phyloP scores from a whole-genome alignment of 768 basidiomycete genomes.

The Boletus sensibilis region DNA sequence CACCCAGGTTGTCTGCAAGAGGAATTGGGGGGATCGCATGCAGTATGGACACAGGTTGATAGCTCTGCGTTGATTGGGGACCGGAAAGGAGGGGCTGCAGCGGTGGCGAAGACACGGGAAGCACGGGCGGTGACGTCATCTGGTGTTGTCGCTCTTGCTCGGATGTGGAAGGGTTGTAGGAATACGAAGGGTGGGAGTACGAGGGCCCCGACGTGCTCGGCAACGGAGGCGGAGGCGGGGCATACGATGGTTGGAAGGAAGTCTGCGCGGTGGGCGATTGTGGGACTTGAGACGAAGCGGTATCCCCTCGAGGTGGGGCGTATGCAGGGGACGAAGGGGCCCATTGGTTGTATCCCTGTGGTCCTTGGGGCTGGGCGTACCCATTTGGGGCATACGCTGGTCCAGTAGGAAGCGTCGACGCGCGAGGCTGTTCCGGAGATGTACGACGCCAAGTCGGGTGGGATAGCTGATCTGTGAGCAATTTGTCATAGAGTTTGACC shows the following conservation, averaged over 20 bases:
- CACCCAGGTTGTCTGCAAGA: background rate
- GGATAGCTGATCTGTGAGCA: slow-evolving; percentile 80
- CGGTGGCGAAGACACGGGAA: slow-evolving; percentile 2
- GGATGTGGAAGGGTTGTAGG: slow-evolving; percentile 7
- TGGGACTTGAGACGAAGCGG: slow-evolving; percentile 22
- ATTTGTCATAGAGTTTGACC: slow-evolving; percentile 86
- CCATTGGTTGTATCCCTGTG: slow-evolving; percentile 35
- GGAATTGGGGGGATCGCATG: slow-evolving; percentile 12
- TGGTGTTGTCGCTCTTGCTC: slow-evolving; percentile 16
- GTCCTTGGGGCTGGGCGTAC: slow-evolving; percentile 33
- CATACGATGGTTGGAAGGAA: slow-evolving; percentile 31
- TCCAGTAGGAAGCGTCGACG: slow-evolving; percentile 30
- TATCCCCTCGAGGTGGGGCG: slow-evolving; percentile 22
- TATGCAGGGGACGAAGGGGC: slow-evolving; percentile 21
- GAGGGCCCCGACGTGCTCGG: slow-evolving; percentile 12
- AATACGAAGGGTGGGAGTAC: slow-evolving; percentile 15
- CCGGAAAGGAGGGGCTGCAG: slow-evolving; percentile 14
- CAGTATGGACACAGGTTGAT: slow-evolving; percentile 23
- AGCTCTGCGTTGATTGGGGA: slow-evolving; percentile 13
- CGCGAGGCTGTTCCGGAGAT: slow-evolving; percentile 19
- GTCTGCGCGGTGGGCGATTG: slow-evolving; percentile 30
- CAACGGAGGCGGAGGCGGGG: slow-evolving; percentile 21
- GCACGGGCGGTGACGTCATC: slow-evolving; percentile 10
- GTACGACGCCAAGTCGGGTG: slow-evolving; percentile 61
- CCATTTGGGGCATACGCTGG: slow-evolving; percentile 19